Conservation (phyloP, 2,329 filamentous ascomycete species). For the Atkinsonella hypoxylon region DNA sequence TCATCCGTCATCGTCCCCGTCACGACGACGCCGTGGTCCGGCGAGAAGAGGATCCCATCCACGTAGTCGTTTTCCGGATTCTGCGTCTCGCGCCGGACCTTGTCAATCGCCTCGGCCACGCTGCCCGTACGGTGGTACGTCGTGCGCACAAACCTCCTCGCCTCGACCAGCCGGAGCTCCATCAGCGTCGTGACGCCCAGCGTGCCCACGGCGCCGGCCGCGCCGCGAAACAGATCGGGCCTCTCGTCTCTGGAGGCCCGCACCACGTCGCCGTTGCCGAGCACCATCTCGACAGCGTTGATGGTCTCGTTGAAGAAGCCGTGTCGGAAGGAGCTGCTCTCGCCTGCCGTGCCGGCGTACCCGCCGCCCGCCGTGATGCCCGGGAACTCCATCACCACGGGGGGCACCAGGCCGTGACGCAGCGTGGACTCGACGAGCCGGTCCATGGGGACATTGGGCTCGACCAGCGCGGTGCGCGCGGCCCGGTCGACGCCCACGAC, state of each 20-base stretch:
- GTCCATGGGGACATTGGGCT: constrained; percentile 70
- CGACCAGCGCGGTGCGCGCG: constrained; percentile 50
- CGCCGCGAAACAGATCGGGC: constrained; percentile 51
- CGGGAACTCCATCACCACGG: constrained; percentile 66
- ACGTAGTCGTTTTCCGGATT: constrained; percentile 51
- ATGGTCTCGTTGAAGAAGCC: constrained; percentile 61
- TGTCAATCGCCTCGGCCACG: constrained; percentile 33
- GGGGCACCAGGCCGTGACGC: constrained; percentile 52
- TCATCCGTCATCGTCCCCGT: constrained; percentile 50
- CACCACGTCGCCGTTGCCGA: constrained; percentile 53
- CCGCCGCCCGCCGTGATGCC: constrained; percentile 64
- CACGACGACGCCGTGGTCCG: constrained; percentile 52
- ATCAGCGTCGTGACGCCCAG: constrained; percentile 56
- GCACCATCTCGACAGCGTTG: constrained; percentile 53
- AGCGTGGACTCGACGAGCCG: constrained; percentile 53
- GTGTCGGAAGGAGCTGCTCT: constrained; percentile 57
- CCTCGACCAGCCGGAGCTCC: constrained; percentile 50
- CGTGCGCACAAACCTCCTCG: constrained; percentile 48
- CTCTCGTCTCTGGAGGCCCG: constrained; percentile 31
- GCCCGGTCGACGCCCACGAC: constrained; percentile 51
- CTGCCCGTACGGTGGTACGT: constrained; percentile 45
- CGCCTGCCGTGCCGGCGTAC: constrained; percentile 58
- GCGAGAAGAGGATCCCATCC: constrained; percentile 57
- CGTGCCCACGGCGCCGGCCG: constrained; percentile 56
- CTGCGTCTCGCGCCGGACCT: constrained; percentile 35